phyloP scores from a whole-genome alignment of 441 rosid species.

The Mallotus repandus region DNA sequence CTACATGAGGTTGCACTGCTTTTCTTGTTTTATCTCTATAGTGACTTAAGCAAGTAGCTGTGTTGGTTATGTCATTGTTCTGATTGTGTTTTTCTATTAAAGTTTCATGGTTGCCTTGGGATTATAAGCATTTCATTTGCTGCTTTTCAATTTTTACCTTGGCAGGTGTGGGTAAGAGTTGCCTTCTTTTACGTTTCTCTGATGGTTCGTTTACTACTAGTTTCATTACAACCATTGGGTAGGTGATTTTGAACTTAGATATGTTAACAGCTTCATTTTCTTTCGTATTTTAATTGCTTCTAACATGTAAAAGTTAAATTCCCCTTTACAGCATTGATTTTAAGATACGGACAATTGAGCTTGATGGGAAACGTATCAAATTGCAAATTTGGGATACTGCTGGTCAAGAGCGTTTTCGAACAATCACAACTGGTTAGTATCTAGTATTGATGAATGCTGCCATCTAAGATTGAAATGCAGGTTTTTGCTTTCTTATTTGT shows the following conservation, averaged over 20 bases:
- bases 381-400: constrained; percentile 98
- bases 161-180: constrained; percentile 27
- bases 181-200: constrained; percentile 25
- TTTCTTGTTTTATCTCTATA: neutral
- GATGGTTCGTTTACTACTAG: constrained; percentile 26
- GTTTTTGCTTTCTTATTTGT: neutral
- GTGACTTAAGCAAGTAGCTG: neutral
- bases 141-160: neutral
- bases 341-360: constrained; percentile 91
- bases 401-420: constrained; percentile 93
- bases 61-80: too few relatives aligned
- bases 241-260: neutral
- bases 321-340: constrained; percentile 63
- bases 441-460: neutral
- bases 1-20: neutral
- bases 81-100: neutral
- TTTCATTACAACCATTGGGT: constrained; percentile 25
- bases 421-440: constrained; percentile 88
- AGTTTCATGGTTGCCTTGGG: neutral
- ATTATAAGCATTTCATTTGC: neutral
- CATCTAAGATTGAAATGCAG: neutral
- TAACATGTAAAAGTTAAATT: neutral
- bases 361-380: constrained; percentile 88
- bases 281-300: neutral
- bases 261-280: neutral